phyloP scores from a whole-genome alignment of 1,284 basidiomycete genomes.

The Ustilago trichophora region DNA sequence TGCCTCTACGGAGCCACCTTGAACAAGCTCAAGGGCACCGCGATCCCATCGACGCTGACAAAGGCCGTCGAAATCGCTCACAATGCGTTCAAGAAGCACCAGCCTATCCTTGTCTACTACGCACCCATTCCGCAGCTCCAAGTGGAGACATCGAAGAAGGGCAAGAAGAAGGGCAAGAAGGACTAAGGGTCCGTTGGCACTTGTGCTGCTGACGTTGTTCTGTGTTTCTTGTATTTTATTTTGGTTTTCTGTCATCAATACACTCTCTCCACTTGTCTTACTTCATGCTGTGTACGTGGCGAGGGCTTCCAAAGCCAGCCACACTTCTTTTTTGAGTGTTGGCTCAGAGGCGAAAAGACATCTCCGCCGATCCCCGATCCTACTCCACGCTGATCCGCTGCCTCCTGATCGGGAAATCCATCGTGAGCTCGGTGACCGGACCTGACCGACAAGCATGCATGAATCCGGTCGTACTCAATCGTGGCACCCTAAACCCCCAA shows the following conservation, averaged over 20 bases:
- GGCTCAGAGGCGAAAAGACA: conserved; percentile 2
- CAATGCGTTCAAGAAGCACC: conserved; percentile 17
- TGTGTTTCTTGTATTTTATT: neutral
- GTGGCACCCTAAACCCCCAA: too few species aligned
- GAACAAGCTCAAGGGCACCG: conserved; percentile 30
- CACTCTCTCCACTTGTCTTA: too few species aligned
- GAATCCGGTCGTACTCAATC: too few species aligned
- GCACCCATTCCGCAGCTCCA: conserved; percentile 10
- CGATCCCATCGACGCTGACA: conserved; percentile 9
- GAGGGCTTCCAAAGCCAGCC: too few species aligned
- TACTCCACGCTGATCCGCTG: neutral
- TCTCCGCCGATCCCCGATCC: too few species aligned
- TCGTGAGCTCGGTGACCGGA: too few species aligned
- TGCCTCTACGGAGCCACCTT: conserved; percentile 36
- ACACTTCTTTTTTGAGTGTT: neutral
- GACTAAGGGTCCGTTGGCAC: neutral
- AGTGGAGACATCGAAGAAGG: neutral
- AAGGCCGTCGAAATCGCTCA: conserved; percentile 26
- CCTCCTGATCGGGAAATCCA: too few species aligned
- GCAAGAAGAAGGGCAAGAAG: conserved; percentile 1
- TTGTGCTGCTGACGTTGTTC: neutral
- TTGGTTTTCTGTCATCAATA: too few species aligned
- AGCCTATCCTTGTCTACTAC: conserved; percentile 9
- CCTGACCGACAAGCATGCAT: too few species aligned
- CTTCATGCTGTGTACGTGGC: too few species aligned